Base-by-base conservation (phyloP, 139 green algal species). In the Pleodorina starrii region DNA sequence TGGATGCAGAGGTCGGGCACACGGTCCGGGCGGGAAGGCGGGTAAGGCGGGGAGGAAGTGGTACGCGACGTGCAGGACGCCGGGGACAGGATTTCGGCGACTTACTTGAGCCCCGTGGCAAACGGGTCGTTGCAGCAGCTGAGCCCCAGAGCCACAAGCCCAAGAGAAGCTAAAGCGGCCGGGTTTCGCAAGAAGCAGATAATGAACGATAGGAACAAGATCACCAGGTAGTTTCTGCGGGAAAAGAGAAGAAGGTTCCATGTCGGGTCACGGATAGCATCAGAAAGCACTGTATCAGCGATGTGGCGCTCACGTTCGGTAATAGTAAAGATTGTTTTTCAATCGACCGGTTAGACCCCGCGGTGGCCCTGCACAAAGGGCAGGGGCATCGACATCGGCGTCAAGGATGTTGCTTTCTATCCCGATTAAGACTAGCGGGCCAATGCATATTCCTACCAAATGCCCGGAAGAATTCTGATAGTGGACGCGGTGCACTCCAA, bases 251-350 rank as follows among this genome's bases (percentile, higher is more conserved):
- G 74, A 80, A 80, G 40, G 14, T 80, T 80, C 72, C 42, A 36
- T n/a, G n/a, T n/a, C n/a, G n/a, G n/a, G 17, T 51, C 14, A 77
- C 16, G 54, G 25, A 66, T 32, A 66, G 29, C 35, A 10, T 46
- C 35, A 11, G n/a, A 1, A 9, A 4, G 4, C 16, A 59, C 43
- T 1, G 21, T 21, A 9, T 5, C 19, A 59, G 19, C 1, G 7
- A 32, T 32, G 40, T 59, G 27, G 19, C 35, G 2, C 81, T 63
- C 35, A 87, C 81, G 84, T 83, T 12, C 92, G 43, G 68, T 93
- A 95, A 79, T 94, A 95, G 80, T 93, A 95, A 23, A 91, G 44
- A 51, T 94, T 94, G 48, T 85, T 89, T 38, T 95, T 95, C 10
- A 94, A 40, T 1, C 93, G 59, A 32, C 60, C 60, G 1, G n/a